Evolutionary conservation across 2,329 filamentous ascomycete species (phyloP).

Genomic region (Cryphonectria japonica): DNA sequence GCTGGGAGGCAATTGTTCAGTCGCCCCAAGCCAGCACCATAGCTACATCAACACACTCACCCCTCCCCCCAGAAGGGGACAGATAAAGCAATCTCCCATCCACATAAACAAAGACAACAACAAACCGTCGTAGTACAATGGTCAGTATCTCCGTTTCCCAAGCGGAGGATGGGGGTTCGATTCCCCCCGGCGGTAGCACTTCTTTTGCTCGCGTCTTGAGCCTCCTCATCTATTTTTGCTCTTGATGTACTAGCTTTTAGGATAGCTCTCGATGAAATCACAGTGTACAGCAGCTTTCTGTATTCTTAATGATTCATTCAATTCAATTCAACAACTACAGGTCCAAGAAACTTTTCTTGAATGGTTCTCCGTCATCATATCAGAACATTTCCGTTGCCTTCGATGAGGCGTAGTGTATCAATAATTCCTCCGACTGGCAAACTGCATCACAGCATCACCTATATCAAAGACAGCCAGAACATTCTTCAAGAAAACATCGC

Average conservation of each 20-base stretch:
- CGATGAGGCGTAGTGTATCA: conserved; percentile 14
- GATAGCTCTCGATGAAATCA: background rate
- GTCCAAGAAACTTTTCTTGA: background rate
- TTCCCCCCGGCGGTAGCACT: conserved; percentile 28
- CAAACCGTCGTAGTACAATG: conserved; percentile 8
- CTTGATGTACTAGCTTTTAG: background rate
- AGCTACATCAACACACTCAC: background rate
- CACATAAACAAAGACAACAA: background rate
- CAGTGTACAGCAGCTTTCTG: background rate
- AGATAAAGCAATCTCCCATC: background rate
- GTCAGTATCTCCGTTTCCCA: conserved; percentile 16
- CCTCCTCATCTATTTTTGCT: background rate
- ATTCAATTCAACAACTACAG: background rate
- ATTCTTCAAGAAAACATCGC: conserved; percentile 55
- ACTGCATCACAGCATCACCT: conserved; percentile 35
- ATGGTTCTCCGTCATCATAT: too few species aligned
- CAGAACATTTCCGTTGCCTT: background rate
- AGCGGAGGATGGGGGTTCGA: conserved; percentile 12
- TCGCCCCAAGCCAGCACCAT: background rate
- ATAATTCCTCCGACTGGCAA: conserved; percentile 34
- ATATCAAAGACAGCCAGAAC: conserved; percentile 48
- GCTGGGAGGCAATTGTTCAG: background rate
- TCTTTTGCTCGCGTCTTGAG: background rate
- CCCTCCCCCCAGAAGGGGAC: background rate
- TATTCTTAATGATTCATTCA: background rate